These are phyloP conservation scores for Leucosporidium scottii DNA, from an alignment of 768 basidiomycete species.

Conservation along the genomic window DNA sequence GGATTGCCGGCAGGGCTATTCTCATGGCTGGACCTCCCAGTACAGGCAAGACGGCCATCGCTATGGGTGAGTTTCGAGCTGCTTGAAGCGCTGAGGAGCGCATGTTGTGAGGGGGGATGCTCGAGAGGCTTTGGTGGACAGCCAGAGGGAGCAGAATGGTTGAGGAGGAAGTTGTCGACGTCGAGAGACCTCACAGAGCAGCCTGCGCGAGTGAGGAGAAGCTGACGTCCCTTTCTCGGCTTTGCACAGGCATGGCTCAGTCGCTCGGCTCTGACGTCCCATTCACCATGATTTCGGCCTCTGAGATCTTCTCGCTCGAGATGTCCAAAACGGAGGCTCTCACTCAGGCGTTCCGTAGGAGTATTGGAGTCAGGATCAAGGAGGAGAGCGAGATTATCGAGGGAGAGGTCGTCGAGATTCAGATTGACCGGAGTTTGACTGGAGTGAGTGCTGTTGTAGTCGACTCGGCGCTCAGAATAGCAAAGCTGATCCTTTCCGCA, in stretches of 20 bases:
- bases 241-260: conserved; percentile 78
- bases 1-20: conserved; percentile 91
- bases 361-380: conserved; percentile 94
- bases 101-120: no score
- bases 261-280: conserved; percentile 89
- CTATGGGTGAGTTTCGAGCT: conserved; percentile 59
- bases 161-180: no score
- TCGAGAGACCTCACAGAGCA: background rate
- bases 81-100: background rate
- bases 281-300: conserved; percentile 94
- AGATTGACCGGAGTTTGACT: conserved; percentile 92
- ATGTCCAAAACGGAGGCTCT: conserved; percentile 99
- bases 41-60: conserved; percentile 96
- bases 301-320: conserved; percentile 94
- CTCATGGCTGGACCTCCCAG: conserved; percentile 96
- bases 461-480: background rate
- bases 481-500: background rate
- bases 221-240: background rate
- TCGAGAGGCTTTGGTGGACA: no score
- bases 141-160: no score
- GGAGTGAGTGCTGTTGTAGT: conserved; percentile 55
- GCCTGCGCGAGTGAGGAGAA: background rate
- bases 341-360: conserved; percentile 89
- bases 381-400: conserved; percentile 97
- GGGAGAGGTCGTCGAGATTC: conserved; percentile 97